These are phyloP conservation scores for Globisporangium polare DNA, from an alignment of 352 stramenopile genomes.

Conservation along the genomic window DNA sequence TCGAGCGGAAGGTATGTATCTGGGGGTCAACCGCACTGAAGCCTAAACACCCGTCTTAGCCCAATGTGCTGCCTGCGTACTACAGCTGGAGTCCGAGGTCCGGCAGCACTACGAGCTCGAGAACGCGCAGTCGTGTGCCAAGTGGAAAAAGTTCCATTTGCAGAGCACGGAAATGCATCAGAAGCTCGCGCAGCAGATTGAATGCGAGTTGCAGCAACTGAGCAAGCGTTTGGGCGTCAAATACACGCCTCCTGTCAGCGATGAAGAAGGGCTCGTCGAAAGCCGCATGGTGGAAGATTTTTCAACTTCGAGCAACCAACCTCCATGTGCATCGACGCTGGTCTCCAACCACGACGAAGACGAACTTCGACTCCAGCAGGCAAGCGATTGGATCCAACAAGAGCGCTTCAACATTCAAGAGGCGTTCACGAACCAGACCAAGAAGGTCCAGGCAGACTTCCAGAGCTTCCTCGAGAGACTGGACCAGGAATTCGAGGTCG, in stretches of 20 bases:
- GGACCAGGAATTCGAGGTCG: slow-evolving; percentile 27
- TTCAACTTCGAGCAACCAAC: neutral
- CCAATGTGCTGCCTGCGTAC: neutral
- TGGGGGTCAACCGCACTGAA: neutral
- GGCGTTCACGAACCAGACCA: slow-evolving; percentile 57
- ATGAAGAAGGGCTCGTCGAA: too few relatives aligned
- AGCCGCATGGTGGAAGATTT: neutral
- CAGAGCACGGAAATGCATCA: slow-evolving; percentile 20
- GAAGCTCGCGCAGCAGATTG: slow-evolving; percentile 23
- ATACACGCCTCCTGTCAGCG: neutral
- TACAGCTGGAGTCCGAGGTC: slow-evolving; percentile 54
- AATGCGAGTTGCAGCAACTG: slow-evolving; percentile 28
- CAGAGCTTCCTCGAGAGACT: slow-evolving; percentile 38
- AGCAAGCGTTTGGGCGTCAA: slow-evolving; percentile 9
- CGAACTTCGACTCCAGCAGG: slow-evolving; percentile 23
- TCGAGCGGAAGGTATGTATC: slow-evolving; percentile 41
- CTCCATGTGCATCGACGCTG: neutral
- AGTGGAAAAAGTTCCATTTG: slow-evolving; percentile 50
- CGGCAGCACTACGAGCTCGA: slow-evolving; percentile 54
- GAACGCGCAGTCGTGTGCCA: slow-evolving; percentile 39
- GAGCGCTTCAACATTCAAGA: slow-evolving; percentile 72
- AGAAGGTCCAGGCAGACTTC: slow-evolving; percentile 49
- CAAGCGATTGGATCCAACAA: slow-evolving; percentile 50
- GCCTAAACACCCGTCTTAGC: too few relatives aligned
- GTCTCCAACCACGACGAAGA: slow-evolving; percentile 5